Evolutionary conservation across 768 basidiomycete genomes (phyloP), one percentile per base, ranked within the genome.

Genomic region (Crepidotus variabilis): DNA sequence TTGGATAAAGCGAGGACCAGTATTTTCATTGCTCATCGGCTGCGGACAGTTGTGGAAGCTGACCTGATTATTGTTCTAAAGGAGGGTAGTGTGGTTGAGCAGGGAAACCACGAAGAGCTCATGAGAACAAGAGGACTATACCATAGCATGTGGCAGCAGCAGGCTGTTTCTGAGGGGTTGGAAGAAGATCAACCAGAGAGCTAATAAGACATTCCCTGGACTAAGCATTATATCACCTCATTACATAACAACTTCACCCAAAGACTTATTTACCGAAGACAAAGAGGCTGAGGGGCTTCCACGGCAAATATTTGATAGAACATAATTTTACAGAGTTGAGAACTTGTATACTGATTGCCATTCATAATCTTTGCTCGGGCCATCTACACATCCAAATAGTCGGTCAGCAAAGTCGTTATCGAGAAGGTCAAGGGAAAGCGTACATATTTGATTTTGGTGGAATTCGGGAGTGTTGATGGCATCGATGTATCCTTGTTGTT

Each of bases 21-120:
- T 59, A 91, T 99, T 59, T 99, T 99, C 67, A 95, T 99, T 57
- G 97, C 97, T 0, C 97, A 99, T 70, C 80, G 92, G 51, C 72
- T 99, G 46, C 84, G 92, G 43, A 96, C 94, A 0, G 84, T 97
- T 18, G 85, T 94, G 22, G 94, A 96, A 70, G 84, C 94, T n/a
- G 96, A 99, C 67, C 71, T 94, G 13, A 98, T 98, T 69, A 90
- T 99, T 49, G 95, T 98, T 11, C 80, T 99, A 50, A 86, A 83
- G 66, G 90, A 94, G n/a, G 97, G 97, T 0, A 71, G 82, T 51
- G 92, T 98, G 2, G 87, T 87, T 6, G 97, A 99, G 70, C 84
- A 96, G 69, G 97, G 97, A 10, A 94, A 92, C 0, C 97, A 98
- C 67, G 89, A 93, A 35, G 86, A 92, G 67, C 75, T 98, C 16